phyloP scores from a whole-genome alignment of 306 rosid species.

The Trichosanthes cucumerina region DNA sequence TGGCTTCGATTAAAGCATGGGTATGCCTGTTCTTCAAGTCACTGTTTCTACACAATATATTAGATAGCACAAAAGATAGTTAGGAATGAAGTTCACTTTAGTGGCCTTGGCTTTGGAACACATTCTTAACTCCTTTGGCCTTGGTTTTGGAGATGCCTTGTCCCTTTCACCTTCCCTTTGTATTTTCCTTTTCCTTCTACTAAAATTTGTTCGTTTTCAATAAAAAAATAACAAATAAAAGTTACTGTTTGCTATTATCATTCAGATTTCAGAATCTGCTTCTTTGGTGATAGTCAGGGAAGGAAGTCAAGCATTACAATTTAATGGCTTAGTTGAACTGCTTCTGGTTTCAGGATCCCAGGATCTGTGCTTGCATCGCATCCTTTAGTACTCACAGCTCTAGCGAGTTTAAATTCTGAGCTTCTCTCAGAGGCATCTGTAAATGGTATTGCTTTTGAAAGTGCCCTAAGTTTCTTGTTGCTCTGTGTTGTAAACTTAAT shows the following conservation, averaged over 20 bases:
- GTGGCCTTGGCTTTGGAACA: neutral
- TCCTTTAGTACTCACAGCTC: slow-evolving; percentile 85
- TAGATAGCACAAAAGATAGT: slow-evolving; percentile 1
- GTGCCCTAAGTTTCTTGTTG: neutral
- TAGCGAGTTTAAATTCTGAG: slow-evolving; percentile 86
- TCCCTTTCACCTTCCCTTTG: neutral
- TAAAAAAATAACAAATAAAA: neutral
- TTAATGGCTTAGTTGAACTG: slow-evolving; percentile 4
- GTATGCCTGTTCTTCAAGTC: slow-evolving; percentile 33
- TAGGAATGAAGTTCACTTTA: neutral
- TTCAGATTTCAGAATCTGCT: slow-evolving; percentile 9
- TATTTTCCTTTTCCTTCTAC: neutral
- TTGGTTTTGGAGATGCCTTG: neutral
- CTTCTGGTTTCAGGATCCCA: slow-evolving; percentile 64
- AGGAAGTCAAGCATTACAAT: neutral
- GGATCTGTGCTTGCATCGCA: slow-evolving; percentile 85
- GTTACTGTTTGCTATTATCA: neutral
- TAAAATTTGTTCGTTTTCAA: neutral
- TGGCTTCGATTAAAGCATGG: slow-evolving; percentile 99
- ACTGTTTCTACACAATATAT: neutral
- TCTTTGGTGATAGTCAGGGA: neutral
- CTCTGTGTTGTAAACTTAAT: neutral
- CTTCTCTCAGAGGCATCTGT: slow-evolving; percentile 93
- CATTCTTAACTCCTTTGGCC: neutral
- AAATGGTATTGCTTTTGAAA: slow-evolving; percentile 46